A percentile compares a stretch with the other conserved stretches of the same genome.
phyloP scores from a whole-genome alignment of 495 filamentous ascomycete genomes.

The Penicillium robsamsonii region DNA sequence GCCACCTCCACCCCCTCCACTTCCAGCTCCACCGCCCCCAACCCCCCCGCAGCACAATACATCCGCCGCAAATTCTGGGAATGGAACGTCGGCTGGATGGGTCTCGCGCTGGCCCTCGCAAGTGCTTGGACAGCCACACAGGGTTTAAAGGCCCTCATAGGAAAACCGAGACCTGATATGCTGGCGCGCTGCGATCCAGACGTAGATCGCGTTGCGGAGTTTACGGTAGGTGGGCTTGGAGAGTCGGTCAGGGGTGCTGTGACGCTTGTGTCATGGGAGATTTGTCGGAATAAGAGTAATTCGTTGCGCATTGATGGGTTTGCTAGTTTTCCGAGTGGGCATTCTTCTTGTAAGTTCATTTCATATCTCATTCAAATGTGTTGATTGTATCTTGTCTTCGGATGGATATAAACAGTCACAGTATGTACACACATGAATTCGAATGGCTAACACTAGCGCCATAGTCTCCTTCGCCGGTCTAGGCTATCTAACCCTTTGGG shows the following conservation, averaged over 20 bases:
- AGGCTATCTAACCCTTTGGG: conserved; percentile 61
- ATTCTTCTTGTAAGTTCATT: conserved; percentile 58
- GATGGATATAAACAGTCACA: too few species aligned
- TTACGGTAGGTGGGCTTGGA: conserved; percentile 53
- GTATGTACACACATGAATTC: neutral
- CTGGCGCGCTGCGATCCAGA: conserved; percentile 60
- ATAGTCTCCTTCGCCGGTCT: conserved; percentile 62
- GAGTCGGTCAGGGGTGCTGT: conserved; percentile 40
- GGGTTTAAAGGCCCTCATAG: conserved; percentile 61
- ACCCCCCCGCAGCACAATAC: conserved; percentile 30
- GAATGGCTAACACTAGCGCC: conserved; percentile 4
- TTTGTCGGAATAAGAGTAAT: conserved; percentile 48
- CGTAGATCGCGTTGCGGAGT: conserved; percentile 37
- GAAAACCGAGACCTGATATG: conserved; percentile 64
- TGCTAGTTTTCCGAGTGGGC: conserved; percentile 64
- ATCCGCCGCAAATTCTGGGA: conserved; percentile 51
- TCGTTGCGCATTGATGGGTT: conserved; percentile 57
- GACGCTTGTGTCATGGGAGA: conserved; percentile 50
- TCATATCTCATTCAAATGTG: neutral
- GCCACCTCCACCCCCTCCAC: neutral
- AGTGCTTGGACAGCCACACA: conserved; percentile 57
- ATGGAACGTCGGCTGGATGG: conserved; percentile 64
- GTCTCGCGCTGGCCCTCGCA: conserved; percentile 56
- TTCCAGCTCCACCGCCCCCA: neutral
- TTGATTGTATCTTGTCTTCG: neutral